phyloP scores from a whole-genome alignment of 2,329 filamentous ascomycete genomes.

The Byssochlamys sp. region DNA sequence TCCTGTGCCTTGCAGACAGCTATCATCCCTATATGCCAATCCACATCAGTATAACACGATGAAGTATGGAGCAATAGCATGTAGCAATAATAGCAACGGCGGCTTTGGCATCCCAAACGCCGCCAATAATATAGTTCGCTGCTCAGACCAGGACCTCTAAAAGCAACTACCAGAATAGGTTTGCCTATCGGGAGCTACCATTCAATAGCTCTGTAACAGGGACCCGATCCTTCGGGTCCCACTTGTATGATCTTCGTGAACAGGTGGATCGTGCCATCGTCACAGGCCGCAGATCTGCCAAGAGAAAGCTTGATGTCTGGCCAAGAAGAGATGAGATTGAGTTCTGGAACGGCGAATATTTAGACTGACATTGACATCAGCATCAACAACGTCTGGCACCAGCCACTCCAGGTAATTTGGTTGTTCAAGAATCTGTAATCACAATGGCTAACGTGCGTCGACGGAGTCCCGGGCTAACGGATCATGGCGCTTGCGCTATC shows the following conservation, averaged over 20 bases:
- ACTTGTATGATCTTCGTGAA: neutral
- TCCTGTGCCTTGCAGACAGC: neutral
- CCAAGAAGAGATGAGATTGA: neutral
- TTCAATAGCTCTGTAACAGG: neutral
- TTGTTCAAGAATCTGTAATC: neutral
- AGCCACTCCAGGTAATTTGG: neutral
- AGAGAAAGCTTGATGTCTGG: neutral
- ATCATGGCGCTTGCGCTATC: neutral
- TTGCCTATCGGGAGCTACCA: neutral
- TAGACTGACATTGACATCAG: neutral
- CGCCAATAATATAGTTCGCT: neutral
- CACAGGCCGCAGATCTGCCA: constrained; percentile 1
- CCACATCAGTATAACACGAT: neutral
- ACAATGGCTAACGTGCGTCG: neutral
- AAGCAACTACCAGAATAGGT: neutral
- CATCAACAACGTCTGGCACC: neutral
- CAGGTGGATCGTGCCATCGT: neutral
- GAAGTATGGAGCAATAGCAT: neutral
- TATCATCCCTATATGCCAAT: neutral
- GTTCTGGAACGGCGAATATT: neutral
- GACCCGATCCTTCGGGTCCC: constrained; percentile 1
- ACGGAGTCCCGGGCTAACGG: neutral
- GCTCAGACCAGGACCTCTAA: neutral
- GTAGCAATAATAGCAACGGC: neutral
- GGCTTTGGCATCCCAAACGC: neutral